A percentile compares a stretch with the other conserved stretches of the same genome.
These are phyloP conservation scores for Fraxinus albicans DNA, from an alignment of 305 asterid genomes.

Conservation along the genomic window DNA sequence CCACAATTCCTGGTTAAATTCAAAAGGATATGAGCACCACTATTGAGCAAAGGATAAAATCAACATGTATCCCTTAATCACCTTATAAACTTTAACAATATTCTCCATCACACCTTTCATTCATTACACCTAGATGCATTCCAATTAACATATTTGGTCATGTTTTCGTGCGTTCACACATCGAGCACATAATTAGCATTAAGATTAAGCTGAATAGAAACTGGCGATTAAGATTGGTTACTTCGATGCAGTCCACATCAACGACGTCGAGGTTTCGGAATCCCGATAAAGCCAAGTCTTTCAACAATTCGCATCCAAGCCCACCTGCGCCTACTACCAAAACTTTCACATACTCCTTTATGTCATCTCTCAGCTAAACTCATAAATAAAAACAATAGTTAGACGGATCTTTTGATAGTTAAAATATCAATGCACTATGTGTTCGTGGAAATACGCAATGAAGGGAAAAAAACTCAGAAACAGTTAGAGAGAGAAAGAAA, in stretches of 20 bases:
- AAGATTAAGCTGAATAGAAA: constrained; percentile 80
- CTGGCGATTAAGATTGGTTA: constrained; percentile 91
- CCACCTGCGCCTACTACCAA: constrained; percentile 99
- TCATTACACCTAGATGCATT: not conserved
- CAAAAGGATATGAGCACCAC: not conserved
- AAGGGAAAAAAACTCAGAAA: not conserved
- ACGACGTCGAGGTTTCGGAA: constrained; percentile 82
- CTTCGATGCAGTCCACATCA: constrained; percentile 96
- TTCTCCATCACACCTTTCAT: not conserved
- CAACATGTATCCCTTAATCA: constrained; percentile 14
- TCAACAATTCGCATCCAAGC: constrained; percentile 92
- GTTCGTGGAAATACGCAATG: constrained; percentile 15
- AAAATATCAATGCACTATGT: constrained; percentile 20
- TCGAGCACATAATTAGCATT: not conserved
- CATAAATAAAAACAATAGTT: constrained; percentile 2
- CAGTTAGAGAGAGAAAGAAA: not conserved
- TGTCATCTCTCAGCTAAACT: constrained; percentile 75
- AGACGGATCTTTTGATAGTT: constrained; percentile 10
- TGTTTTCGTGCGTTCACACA: not conserved
- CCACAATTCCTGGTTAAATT: not conserved
- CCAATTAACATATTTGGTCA: not conserved
- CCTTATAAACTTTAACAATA: not conserved
- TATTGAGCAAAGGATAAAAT: constrained; percentile 2
- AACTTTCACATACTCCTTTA: constrained; percentile 68
- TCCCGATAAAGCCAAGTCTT: constrained; percentile 93